Conservation (phyloP, 306 rosid genomes). For the Fragaria nilgerrensis region DNA sequence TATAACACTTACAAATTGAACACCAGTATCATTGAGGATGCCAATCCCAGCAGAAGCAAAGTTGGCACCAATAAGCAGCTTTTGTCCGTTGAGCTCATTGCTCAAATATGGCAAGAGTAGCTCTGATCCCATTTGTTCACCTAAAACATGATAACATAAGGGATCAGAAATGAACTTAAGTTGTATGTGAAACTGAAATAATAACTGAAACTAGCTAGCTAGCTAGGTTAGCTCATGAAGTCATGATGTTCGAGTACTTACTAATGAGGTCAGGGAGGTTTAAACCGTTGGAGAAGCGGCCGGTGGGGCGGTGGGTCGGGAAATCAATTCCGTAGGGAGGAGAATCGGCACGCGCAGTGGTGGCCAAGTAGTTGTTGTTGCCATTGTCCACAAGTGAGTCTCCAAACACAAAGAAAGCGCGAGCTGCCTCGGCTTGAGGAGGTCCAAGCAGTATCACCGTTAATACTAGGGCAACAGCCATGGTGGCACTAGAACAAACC, state of each 20-base stretch:
- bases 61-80: slow-evolving; percentile 58
- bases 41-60: slow-evolving; percentile 73
- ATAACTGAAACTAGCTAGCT: background rate
- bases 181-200: background rate
- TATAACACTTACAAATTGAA: slow-evolving; percentile 46
- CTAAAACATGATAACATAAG: slow-evolving; percentile 9
- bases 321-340: slow-evolving; percentile 61
- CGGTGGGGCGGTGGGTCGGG: slow-evolving; percentile 51
- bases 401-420: slow-evolving; percentile 50
- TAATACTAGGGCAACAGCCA: background rate
- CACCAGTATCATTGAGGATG: slow-evolving; percentile 64
- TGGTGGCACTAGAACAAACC: background rate
- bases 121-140: slow-evolving; percentile 48
- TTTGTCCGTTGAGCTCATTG: slow-evolving; percentile 40
- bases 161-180: background rate
- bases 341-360: slow-evolving; percentile 48
- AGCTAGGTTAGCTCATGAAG: too few relatives aligned
- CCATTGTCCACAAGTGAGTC: slow-evolving; percentile 64
- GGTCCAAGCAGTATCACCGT: background rate
- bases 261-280: slow-evolving; percentile 59
- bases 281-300: slow-evolving; percentile 68
- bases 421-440: slow-evolving; percentile 28
- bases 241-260: background rate
- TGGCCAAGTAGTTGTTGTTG: slow-evolving; percentile 52
- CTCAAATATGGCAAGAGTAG: slow-evolving; percentile 53